Percentiles rank a stretch among this genome's conserved stretches.
Evolutionary conservation across 2,329 filamentous ascomycete species (phyloP).

Genomic region (Fusarium sp.): DNA sequence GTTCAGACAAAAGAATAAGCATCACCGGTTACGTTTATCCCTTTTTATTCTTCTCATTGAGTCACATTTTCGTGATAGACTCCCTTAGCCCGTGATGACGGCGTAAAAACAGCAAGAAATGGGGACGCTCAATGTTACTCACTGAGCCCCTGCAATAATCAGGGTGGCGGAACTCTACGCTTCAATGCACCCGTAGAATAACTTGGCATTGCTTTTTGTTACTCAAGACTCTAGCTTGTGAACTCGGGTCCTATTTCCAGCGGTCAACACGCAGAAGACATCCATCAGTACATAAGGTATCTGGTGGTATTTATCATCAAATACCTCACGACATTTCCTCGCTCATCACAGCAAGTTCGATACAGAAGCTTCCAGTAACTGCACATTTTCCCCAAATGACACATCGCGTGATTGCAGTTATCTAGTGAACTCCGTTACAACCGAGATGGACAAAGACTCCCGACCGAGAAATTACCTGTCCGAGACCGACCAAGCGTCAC

Average conservation of each 20-base stretch:
- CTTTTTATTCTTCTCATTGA: neutral
- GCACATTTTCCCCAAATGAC: neutral
- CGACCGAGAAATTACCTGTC: neutral
- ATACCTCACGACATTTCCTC: neutral
- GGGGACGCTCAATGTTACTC: slow-evolving; percentile 16
- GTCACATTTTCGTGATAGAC: slow-evolving; percentile 3
- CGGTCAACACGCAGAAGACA: neutral
- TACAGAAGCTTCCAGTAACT: neutral
- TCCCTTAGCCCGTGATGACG: slow-evolving; percentile 25
- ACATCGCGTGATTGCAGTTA: neutral
- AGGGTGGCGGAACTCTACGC: slow-evolving; percentile 35
- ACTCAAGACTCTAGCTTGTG: neutral
- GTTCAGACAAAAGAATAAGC: neutral
- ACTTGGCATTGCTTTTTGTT: slow-evolving; percentile 21
- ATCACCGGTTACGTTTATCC: neutral
- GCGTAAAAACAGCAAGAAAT: slow-evolving; percentile 29
- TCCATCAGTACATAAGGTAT: too few relatives aligned
- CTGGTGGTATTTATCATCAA: neutral
- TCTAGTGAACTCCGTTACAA: slow-evolving; percentile 8
- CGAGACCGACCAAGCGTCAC: neutral
- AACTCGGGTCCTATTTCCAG: neutral
- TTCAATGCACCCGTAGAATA: slow-evolving; percentile 12
- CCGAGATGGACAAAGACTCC: slow-evolving; percentile 16
- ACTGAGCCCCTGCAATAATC: slow-evolving; percentile 26
- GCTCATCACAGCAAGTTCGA: neutral